A percentile compares a stretch with the other conserved stretches of the same genome.
These are phyloP conservation scores for Coemansia reversa DNA, from an alignment of 192 early-diverging fungal species.

Conservation along the genomic window DNA sequence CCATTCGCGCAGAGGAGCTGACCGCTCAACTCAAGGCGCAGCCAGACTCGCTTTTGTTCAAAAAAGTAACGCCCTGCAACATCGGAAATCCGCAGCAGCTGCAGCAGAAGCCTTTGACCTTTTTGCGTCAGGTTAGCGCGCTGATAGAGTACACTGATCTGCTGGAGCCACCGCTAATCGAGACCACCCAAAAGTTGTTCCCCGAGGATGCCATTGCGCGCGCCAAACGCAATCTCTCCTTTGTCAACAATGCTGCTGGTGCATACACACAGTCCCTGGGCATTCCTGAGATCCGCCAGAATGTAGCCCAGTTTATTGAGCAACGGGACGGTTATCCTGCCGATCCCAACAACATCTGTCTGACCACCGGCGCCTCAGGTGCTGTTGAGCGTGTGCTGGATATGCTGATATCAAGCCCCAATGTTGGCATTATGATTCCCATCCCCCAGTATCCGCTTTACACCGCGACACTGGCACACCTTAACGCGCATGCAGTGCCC, in stretches of 20 bases:
- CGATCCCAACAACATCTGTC: conserved; percentile 80
- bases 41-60: conserved; percentile 63
- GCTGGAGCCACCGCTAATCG: conserved; percentile 61
- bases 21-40: conserved; percentile 52
- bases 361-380: conserved; percentile 92
- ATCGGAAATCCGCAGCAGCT: conserved; percentile 95
- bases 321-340: conserved; percentile 90
- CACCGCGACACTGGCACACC: conserved; percentile 84
- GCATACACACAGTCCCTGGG: conserved; percentile 97
- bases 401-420: conserved; percentile 70
- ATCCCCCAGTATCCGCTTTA: conserved; percentile 99
- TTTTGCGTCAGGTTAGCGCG: conserved; percentile 92
- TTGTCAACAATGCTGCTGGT: conserved; percentile 73
- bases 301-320: conserved; percentile 90
- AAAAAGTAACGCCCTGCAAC: conserved; percentile 73
- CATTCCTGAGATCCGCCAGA: conserved; percentile 75
- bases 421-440: conserved; percentile 97
- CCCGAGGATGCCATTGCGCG: conserved; percentile 83
- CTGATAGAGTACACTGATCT: conserved; percentile 88
- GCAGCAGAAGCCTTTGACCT: conserved; percentile 88
- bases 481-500: conserved; percentile 82
- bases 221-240: conserved; percentile 67
- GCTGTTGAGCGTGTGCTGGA: conserved; percentile 92
- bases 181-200: conserved; percentile 67
- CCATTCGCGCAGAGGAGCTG: conserved; percentile 89